A percentile compares a stretch with the other conserved stretches of the same genome.
phyloP scores from a whole-genome alignment of 2,329 filamentous ascomycete species.

The Cladosporium cucumerinum region DNA sequence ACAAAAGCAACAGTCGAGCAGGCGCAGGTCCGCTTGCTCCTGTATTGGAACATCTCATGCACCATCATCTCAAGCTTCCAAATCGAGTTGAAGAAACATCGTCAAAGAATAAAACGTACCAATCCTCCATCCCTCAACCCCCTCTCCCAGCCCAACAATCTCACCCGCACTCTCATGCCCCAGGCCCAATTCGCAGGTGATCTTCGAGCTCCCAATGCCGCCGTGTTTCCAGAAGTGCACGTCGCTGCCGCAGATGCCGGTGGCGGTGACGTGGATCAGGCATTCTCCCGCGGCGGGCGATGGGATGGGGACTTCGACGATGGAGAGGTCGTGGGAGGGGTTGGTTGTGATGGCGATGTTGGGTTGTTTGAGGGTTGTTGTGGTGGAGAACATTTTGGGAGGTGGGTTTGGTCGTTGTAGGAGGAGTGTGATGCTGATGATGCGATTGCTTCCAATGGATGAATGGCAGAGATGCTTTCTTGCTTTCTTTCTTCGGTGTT shows the following conservation, averaged over 20 bases:
- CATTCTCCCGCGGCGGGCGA: slow-evolving; percentile 30
- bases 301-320: slow-evolving; percentile 25
- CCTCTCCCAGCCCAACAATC: slow-evolving; percentile 25
- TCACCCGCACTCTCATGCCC: slow-evolving; percentile 33
- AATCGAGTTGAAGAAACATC: neutral
- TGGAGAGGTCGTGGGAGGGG: slow-evolving; percentile 31
- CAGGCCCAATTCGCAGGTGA: slow-evolving; percentile 24
- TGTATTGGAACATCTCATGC: no score
- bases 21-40: neutral
- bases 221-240: slow-evolving; percentile 35
- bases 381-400: neutral
- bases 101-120: slow-evolving; percentile 21
- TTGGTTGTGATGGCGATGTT: slow-evolving; percentile 35
- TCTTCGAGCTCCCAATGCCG: slow-evolving; percentile 27
- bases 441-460: no score
- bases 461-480: neutral
- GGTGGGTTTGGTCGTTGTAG: no score
- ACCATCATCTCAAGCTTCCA: neutral
- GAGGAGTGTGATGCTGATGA: no score
- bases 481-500: no score
- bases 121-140: slow-evolving; percentile 25
- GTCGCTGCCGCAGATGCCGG: slow-evolving; percentile 34
- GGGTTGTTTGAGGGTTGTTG: neutral
- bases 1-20: neutral
- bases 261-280: slow-evolving; percentile 33